Percentiles rank a stretch among this genome's conserved stretches.
phyloP scores from a whole-genome alignment of 495 filamentous ascomycete species.

The Opeltia flavorubescens region DNA sequence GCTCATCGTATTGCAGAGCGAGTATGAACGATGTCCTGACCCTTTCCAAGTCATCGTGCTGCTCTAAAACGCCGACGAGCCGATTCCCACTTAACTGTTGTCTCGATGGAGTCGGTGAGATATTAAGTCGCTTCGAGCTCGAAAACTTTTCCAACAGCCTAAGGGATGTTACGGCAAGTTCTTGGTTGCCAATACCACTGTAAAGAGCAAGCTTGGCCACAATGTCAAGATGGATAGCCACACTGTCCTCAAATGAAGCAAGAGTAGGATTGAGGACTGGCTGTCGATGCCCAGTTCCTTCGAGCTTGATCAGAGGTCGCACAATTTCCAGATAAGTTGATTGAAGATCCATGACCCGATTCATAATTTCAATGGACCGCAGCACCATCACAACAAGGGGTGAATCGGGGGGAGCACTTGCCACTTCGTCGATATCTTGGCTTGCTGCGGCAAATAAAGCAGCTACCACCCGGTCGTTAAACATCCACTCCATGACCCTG shows the following conservation, averaged over 20 bases:
- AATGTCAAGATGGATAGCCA: conserved; percentile 63
- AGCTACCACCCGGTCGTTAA: conserved; percentile 76
- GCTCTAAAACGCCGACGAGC: conserved; percentile 61
- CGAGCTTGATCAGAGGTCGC: conserved; percentile 54
- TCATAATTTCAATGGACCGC: conserved; percentile 65
- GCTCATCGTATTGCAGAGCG: conserved; percentile 44
- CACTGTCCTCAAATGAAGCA: conserved; percentile 78
- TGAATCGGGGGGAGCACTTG: conserved; percentile 51
- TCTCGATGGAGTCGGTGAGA: conserved; percentile 31
- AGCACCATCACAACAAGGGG: conserved; percentile 61
- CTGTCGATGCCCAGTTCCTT: conserved; percentile 27
- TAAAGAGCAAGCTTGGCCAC: conserved; percentile 71
- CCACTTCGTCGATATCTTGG: conserved; percentile 53
- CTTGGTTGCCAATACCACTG: conserved; percentile 62
- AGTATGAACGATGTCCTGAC: conserved; percentile 51
- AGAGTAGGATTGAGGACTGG: conserved; percentile 57
- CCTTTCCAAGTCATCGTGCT: conserved; percentile 51
- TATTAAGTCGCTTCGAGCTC: conserved; percentile 59
- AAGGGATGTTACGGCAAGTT: conserved; percentile 63
- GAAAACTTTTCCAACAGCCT: conserved; percentile 72
- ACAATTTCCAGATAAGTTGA: conserved; percentile 83
- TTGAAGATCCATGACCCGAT: conserved; percentile 68
- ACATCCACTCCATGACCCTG: conserved; percentile 92
- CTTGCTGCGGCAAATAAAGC: conserved; percentile 63
- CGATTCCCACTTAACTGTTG: conserved; percentile 33